Evolutionary conservation across 2,329 filamentous ascomycete species (phyloP), one percentile per base, ranked within the genome.

Genomic region (Fusarium hostae): DNA sequence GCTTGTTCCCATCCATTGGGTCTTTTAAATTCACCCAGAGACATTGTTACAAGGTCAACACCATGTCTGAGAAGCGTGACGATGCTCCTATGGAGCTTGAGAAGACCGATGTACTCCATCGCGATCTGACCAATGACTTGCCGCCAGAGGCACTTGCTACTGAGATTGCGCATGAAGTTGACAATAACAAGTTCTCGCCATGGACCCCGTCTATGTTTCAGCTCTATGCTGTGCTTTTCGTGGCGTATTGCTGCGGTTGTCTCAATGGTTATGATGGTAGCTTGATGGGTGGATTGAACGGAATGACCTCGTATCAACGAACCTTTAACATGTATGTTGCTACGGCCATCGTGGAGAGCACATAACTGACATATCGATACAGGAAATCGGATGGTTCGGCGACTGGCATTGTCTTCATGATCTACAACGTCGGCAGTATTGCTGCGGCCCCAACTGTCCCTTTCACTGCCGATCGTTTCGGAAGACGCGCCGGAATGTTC

Each of bases 181-280:
- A 81, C 15, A 76, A 77, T 9, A 79, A 79, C 10, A 76, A 78
- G 6, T 82, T 81, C 61, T 84, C 79, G 10, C 86, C 86, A 55
- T 88, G 85, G 83, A 87, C 86, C 0, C 69, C 68, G 63, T 80
- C 79, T 20, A 86, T 89, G 85, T 78, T 86, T 54, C 82, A 83
- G 22, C 81, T 89, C 0, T 89, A 89, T 60, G 78, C 81, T 13
- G 82, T 85, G 28, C 77, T 89, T 1, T 51, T 79, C 5, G 77
- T 86, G 6, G 83, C 85, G 3, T 89, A 87, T 68, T 80, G 88
- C 11, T 88, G 87, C 68, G 86, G 86, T 5, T 87, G 84, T 63
- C 80, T 89, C 41, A 75, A 75, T 7, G 70, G 73, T 3, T 75
- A 70, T 11, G 66, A 68, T 26, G 74, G 75, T 2, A 73, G 70